Base-by-base conservation (phyloP, 1,284 basidiomycete genomes). In the Marasmius tenuissimus region DNA sequence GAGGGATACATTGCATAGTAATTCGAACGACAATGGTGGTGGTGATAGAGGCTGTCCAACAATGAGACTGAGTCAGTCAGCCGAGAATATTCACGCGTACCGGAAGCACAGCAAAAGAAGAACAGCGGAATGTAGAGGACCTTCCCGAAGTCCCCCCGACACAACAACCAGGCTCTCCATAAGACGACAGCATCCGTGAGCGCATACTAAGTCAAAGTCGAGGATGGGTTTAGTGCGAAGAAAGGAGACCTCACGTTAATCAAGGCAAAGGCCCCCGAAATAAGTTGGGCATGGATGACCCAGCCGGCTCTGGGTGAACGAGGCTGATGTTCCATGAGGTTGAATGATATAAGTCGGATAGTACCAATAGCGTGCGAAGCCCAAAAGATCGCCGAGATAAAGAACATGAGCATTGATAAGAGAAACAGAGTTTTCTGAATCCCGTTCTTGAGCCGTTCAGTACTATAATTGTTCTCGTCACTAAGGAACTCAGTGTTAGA, bases 241-340 rank as follows among this genome's bases (percentile, higher is more conserved):
- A n/a, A 1, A 18, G 2, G 27, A 27, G 27, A n/a, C 38, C 54
- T 42, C 8, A 68, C 68, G 51, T 70, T 70, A 18, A 69, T 47
- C n/a, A 68, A 58, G 20, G 60, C 61, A 14, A 70, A 6, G 6
- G 69, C 65, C 39, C 65, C 68, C 40, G 61, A 61, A n/a, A 70
- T 40, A 0, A 61, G 64, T 7, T 14, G 6, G 59, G 63, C 22
- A 66, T 48, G 54, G 10, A 16, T 34, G 52, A 61, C 38, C 47
- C 50, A 14, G 50, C 16, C 45, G 9, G 27, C 22, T 12, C 3
- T 12, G 40, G 40, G 11, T n/a, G 40, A n/a, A 16, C 22, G 42
- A 42, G 16, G 60, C 57, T 51, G 59, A 9, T 52, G 34, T 18
- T 33, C 33, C 9, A 63, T 34, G 27, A 57, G 52, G 40, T 42